Evolutionary conservation across 164 flowering plant genomes (phyloP).

Genomic region (Annona squamosa): DNA sequence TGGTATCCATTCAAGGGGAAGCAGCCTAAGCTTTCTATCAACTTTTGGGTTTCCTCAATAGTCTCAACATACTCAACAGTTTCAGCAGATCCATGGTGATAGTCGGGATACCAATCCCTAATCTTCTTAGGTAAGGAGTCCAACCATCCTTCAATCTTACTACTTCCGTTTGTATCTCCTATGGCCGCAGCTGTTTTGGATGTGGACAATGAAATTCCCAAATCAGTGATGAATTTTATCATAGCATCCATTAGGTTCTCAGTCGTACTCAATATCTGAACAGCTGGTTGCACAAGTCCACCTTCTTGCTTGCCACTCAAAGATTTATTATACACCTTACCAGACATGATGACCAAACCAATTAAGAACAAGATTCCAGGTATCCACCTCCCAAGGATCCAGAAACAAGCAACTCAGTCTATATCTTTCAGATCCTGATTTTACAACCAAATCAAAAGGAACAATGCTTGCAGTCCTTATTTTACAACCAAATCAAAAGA

Average conservation of each 20-base stretch:
- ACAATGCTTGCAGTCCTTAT: no score
- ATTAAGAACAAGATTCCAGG: neutral
- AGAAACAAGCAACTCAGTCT: no score
- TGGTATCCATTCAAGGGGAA: neutral
- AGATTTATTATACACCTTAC: neutral
- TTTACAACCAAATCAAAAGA: no score
- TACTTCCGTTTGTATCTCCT: constrained; percentile 3
- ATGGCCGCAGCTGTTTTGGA: neutral
- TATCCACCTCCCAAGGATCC: no score
- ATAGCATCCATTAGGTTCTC: neutral
- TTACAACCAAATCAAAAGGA: no score
- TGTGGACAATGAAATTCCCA: neutral
- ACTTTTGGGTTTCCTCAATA: neutral
- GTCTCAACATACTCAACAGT: neutral
- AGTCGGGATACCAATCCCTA: neutral
- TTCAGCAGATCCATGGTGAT: neutral
- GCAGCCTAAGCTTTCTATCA: neutral
- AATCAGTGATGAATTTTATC: neutral
- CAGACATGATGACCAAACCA: neutral
- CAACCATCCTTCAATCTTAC: constrained; percentile 30
- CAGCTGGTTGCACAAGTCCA: neutral
- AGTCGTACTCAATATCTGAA: neutral
- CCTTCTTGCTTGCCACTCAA: neutral
- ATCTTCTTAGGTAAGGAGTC: neutral
- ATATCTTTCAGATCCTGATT: no score